Conservation (phyloP, 768 basidiomycete genomes). For the Amanita molliuscula region DNA sequence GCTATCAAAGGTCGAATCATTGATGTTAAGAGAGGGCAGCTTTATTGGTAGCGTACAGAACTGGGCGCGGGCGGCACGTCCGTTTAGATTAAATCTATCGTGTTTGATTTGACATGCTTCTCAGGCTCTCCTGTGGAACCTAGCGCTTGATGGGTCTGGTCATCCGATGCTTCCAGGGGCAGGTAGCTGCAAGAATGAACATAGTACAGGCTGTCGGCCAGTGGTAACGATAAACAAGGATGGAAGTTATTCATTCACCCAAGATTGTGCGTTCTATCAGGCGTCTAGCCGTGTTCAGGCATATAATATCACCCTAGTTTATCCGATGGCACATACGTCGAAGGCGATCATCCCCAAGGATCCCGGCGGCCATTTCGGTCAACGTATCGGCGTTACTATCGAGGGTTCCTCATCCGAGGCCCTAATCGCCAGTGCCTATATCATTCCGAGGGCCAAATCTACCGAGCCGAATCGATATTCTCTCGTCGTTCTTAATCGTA, state of each 20-base stretch:
- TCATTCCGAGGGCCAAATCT: slow-evolving; percentile 42
- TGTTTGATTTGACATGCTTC: no score
- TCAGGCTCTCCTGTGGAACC: no score
- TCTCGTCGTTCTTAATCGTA: slow-evolving; percentile 66
- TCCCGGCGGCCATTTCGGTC: slow-evolving; percentile 52
- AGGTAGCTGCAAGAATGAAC: slow-evolving; percentile 47
- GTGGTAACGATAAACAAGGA: slow-evolving; percentile 57
- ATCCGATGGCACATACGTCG: slow-evolving; percentile 64
- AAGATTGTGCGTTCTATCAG: slow-evolving; percentile 22
- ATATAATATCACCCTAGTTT: slow-evolving; percentile 28
- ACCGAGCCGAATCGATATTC: slow-evolving; percentile 56
- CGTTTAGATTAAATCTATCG: not conserved
- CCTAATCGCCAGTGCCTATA: slow-evolving; percentile 52
- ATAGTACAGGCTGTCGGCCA: slow-evolving; percentile 33
- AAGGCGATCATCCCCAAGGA: slow-evolving; percentile 68
- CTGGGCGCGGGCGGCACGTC: slow-evolving; percentile 3
- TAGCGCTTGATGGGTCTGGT: slow-evolving; percentile 30
- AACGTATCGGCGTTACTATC: slow-evolving; percentile 56
- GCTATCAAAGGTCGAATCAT: not conserved
- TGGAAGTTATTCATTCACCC: slow-evolving; percentile 54
- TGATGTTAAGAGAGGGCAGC: not conserved
- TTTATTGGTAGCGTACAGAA: slow-evolving; percentile 5
- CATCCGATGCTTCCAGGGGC: slow-evolving; percentile 56
- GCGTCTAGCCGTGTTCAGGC: not conserved
- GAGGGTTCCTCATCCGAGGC: slow-evolving; percentile 46